Conservation (phyloP, 1,139 yeast genomes). For the Kodamaea anthophila region DNA sequence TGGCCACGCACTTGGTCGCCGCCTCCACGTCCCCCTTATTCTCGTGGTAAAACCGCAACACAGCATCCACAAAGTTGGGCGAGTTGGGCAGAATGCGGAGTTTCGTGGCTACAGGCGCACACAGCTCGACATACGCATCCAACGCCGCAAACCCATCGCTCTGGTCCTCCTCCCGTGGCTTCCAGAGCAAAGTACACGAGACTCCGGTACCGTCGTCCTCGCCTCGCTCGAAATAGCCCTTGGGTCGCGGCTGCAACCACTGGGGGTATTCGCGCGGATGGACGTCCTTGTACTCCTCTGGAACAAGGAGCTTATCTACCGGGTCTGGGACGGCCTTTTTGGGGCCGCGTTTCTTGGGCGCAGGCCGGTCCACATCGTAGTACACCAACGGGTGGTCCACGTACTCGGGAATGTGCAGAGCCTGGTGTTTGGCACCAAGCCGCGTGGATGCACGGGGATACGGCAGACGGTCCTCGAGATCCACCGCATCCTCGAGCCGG, state of each 20-base stretch:
- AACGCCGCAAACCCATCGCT: constrained; percentile 30
- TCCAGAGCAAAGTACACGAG: constrained; percentile 70
- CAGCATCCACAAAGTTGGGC: constrained; percentile 78
- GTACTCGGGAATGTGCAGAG: constrained; percentile 61
- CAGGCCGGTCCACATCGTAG: constrained; percentile 40
- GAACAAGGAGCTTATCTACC: constrained; percentile 34
- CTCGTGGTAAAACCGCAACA: constrained; percentile 50
- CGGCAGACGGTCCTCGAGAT: constrained; percentile 67
- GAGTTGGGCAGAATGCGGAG: constrained; percentile 31
- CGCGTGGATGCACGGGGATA: constrained; percentile 80
- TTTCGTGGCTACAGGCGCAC: constrained; percentile 51
- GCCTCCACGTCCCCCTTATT: constrained; percentile 40
- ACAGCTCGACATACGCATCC: constrained; percentile 49
- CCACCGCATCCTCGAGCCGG: constrained; percentile 71
- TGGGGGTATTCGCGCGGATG: constrained; percentile 51
- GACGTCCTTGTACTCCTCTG: constrained; percentile 38
- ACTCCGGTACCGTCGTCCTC: constrained; percentile 48
- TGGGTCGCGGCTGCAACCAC: constrained; percentile 76
- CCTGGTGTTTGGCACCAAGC: constrained; percentile 71
- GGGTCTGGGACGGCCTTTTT: constrained; percentile 15
- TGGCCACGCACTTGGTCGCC: constrained; percentile 38
- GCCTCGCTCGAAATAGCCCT: constrained; percentile 85
- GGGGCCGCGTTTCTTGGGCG: constrained; percentile 12
- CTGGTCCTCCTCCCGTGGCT: constrained; percentile 31
- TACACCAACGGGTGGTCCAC: constrained; percentile 62